phyloP scores from a whole-genome alignment of 192 early-diverging fungal species.

The Podochytrium sp. region DNA sequence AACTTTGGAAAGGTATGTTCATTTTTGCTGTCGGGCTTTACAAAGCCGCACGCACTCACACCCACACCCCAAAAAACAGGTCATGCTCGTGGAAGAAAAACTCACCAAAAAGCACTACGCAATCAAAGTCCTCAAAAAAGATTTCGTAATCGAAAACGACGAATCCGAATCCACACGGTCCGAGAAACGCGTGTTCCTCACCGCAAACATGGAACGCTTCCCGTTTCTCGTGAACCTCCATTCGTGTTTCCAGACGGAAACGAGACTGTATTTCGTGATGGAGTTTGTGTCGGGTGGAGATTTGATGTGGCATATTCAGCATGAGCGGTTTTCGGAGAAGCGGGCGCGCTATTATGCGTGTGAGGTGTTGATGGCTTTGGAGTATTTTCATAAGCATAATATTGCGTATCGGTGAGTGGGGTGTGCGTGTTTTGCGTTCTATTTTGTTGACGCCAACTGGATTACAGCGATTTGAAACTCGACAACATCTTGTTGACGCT shows the following conservation, averaged over 20 bases:
- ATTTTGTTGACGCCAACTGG: background rate
- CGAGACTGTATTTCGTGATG: conserved; percentile 97
- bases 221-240: conserved; percentile 97
- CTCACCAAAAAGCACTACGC: conserved; percentile 81
- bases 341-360: conserved; percentile 96
- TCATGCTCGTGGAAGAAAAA: conserved; percentile 97
- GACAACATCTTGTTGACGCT: conserved; percentile 92
- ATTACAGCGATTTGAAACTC: conserved; percentile 87
- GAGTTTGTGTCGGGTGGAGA: conserved; percentile 98
- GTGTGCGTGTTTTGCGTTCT: background rate
- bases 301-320: conserved; percentile 98
- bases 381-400: conserved; percentile 93
- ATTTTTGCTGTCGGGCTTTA: no score
- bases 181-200: conserved; percentile 92
- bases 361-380: conserved; percentile 91
- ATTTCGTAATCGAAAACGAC: conserved; percentile 97
- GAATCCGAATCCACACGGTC: conserved; percentile 92
- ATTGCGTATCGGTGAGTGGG: conserved; percentile 80
- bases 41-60: no score
- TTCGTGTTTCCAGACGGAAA: conserved; percentile 95
- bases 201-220: conserved; percentile 88
- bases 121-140: conserved; percentile 98
- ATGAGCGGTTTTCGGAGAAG: conserved; percentile 85
- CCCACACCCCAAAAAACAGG: conserved; percentile 34
- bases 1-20: conserved; percentile 93